Base-by-base conservation (phyloP, 805 yeast genomes). In the Scheffersomyces ergatensis region DNA sequence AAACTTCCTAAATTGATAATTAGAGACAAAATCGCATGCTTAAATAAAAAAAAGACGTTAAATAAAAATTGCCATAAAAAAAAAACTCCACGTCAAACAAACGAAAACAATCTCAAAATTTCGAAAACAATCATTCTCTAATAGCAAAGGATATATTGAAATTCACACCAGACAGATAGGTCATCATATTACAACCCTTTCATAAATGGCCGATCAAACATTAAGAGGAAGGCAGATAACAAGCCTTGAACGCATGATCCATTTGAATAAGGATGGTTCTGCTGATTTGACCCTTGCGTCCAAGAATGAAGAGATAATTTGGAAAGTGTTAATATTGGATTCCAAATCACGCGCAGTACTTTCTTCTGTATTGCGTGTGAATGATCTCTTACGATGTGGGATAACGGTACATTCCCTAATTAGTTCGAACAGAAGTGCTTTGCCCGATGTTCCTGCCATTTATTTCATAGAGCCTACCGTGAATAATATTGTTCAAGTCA, bases 361-460 rank as follows among this genome's bases (percentile, higher is more conserved):
- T 5, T 89, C 97, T 2, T 85, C 96, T 5, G 92, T 93, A n/a
- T 65, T 93, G 41, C 73, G 98, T 44, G 97, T 92, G 46, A 89
- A 89, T 53, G 99, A 95, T 60, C 71, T 93, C 49, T 74, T 93
- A 51, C 80, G 84, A 50, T 86, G 88, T 57, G 99, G 99, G 8
- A 83, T 93, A 42, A 93, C 99, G 0, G 83, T 89, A 54, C 98
- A 93, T 58, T 74, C 92, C 44, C 64, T 85, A 37, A 80, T 92
- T 40, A 72, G 72, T 40, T 73, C 89, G 35, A 78, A 76, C 43
- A 73, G 99, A 46, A 79, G 90, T n/a, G 77, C 92, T 1, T 72
- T 93, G 38, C 90, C 95, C 1, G 99, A 93, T 54, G 98, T 92
- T 12, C 97, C 98, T 0, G 98, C 82, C 3, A 79, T 93, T 34